Evolutionary conservation across 1,139 yeast species (phyloP), one percentile per base, ranked within the genome.

Genomic region (Candida sojae): DNA sequence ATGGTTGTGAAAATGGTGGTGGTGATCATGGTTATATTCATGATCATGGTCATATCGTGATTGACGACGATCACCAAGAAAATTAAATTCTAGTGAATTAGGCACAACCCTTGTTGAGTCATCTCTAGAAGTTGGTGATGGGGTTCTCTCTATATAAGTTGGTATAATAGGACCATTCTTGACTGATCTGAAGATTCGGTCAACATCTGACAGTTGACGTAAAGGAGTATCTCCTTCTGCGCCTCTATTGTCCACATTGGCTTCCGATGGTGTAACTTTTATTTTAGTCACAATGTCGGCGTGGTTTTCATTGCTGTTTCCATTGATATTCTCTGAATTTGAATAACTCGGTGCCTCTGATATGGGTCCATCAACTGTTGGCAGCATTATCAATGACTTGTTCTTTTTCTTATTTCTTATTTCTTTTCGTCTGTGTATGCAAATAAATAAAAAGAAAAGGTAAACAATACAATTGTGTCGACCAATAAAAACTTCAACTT

Each of bases 41-140:
- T 35, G 13, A 8, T 68, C 69, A 34, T 66, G 63, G 1, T 67
- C 49, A 46, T 66, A 70, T 30, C 74, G 53, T 4, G 56, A 53
- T 47, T 70, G 73, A 17, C 55, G 58, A 48, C 69, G 73, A 6
- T 48, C 57, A 26, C 50, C 51, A 39, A 57, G 50, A 39, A 57
- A 58, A 43, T 65, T 61, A 45, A 68, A 66, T 10, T 63, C 54
- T 53, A 67, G 60, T 0, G 75, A 59, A 47, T 71, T 71, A 1
- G 65, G 60, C 9, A 70, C 57, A 1, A 64, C 53, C 32, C 54
- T 54, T 5, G 63, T 57, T 2, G 65, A 53, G n/a, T 62, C 65
- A 30, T 51, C 51, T 11, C 51, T 53, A 36, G 50, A 33, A 9
- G 30, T 46, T 39, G 44, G 48, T 42, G 39, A 42, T 17, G 39